Percentiles rank a stretch among this genome's conserved stretches.
Conservation (phyloP, 306 rosid species). For the Corylus heterophylla region DNA sequence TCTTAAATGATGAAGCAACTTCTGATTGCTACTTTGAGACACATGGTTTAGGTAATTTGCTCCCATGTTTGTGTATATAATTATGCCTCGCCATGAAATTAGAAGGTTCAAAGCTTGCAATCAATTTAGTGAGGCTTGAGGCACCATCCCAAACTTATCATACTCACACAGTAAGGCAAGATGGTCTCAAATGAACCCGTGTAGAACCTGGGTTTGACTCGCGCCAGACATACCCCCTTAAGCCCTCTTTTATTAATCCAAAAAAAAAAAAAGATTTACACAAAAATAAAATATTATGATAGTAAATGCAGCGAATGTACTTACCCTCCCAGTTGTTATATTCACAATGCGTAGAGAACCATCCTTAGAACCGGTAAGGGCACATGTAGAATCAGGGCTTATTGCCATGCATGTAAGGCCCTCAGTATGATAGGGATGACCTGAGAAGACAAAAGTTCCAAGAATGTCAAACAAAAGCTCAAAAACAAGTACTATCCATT, state of each 20-base stretch:
- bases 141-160: slow-evolving; percentile 9
- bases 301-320: slow-evolving; percentile 21
- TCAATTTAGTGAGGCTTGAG: slow-evolving; percentile 1
- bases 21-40: not conserved
- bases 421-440: slow-evolving; percentile 77
- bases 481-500: not conserved
- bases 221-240: no score
- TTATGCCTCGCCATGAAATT: not conserved
- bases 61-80: slow-evolving; percentile 12
- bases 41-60: not conserved
- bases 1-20: not conserved
- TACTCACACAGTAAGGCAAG: slow-evolving; percentile 9
- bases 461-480: not conserved
- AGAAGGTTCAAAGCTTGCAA: slow-evolving; percentile 11
- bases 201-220: no score
- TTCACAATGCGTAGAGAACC: slow-evolving; percentile 78
- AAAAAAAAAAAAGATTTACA: not conserved
- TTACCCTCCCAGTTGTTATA: slow-evolving; percentile 76
- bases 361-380: slow-evolving; percentile 81
- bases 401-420: slow-evolving; percentile 83
- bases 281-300: slow-evolving; percentile 18
- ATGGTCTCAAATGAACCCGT: no score
- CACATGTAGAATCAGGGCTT: slow-evolving; percentile 69
- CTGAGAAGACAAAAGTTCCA: slow-evolving; percentile 36
- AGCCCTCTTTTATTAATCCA: no score